These are phyloP conservation scores for Zymoseptoria ardabiliae DNA, from an alignment of 2,329 filamentous ascomycete genomes.

Conservation along the genomic window DNA sequence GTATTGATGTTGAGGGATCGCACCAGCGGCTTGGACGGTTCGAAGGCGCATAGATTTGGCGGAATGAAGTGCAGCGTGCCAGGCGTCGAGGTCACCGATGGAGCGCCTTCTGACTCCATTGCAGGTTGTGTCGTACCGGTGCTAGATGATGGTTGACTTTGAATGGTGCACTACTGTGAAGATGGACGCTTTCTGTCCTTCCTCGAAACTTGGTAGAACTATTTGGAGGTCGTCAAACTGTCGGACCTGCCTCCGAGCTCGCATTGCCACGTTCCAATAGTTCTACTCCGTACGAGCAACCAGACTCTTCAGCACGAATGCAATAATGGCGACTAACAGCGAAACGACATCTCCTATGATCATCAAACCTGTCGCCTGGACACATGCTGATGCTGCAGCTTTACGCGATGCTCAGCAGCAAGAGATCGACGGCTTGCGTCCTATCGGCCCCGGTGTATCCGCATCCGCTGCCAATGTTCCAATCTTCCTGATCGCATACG, in stretches of 20 bases:
- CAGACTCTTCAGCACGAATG: too few species aligned
- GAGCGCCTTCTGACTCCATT: neutral
- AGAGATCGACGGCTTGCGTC: neutral
- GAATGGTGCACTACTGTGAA: too few species aligned
- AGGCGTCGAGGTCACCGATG: conserved; percentile 10
- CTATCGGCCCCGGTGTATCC: neutral
- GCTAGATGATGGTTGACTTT: neutral
- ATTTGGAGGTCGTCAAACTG: too few species aligned
- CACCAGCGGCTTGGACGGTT: conserved; percentile 30
- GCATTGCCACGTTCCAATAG: too few species aligned
- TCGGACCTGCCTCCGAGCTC: too few species aligned
- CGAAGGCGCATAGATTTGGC: conserved; percentile 39
- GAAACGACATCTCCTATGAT: neutral
- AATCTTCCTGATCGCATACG: neutral
- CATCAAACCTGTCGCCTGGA: neutral
- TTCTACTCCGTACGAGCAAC: too few species aligned
- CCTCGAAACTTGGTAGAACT: too few species aligned
- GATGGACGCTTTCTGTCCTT: too few species aligned
- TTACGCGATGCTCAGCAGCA: neutral
- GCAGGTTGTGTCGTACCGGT: neutral
- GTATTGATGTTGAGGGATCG: conserved; percentile 43
- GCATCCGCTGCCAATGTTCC: neutral
- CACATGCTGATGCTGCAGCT: neutral
- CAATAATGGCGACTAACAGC: too few species aligned
- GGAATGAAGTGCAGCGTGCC: conserved; percentile 39